Evolutionary conservation across 176 grass and related monocot species (phyloP).

Genomic region (Tillandsia fasciculata): DNA sequence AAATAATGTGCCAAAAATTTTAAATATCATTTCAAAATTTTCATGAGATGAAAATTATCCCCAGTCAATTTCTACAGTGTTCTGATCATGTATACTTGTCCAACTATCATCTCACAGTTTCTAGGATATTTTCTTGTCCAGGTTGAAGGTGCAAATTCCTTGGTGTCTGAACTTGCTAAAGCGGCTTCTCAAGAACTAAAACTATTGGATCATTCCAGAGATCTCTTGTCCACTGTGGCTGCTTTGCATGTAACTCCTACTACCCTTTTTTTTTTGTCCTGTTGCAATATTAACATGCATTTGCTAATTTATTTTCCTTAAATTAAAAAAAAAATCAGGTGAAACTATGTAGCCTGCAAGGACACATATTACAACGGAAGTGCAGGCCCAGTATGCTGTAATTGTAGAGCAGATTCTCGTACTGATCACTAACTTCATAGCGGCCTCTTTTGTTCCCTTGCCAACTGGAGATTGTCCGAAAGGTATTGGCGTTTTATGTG

Average conservation of each 20-base stretch:
- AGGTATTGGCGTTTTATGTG: background rate
- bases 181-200: conserved; percentile 45
- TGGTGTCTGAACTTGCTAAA: conserved; percentile 82
- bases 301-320: background rate
- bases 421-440: background rate
- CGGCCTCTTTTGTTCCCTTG: background rate
- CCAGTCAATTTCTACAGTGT: background rate
- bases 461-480: background rate
- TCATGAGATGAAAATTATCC: background rate
- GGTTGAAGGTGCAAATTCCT: conserved; percentile 64
- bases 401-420: conserved; percentile 1
- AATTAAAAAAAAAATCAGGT: conserved; percentile 44
- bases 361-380: conserved; percentile 69
- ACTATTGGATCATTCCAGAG: conserved; percentile 79
- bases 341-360: conserved; percentile 77
- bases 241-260: conserved; percentile 65
- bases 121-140: conserved; percentile 24
- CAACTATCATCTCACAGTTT: background rate
- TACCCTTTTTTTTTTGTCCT: background rate
- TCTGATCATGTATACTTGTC: background rate
- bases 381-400: conserved; percentile 11
- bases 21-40: too few species aligned
- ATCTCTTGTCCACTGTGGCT: conserved; percentile 68
- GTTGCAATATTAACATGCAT: background rate
- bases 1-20: too few species aligned